phyloP scores from a whole-genome alignment of 1,284 basidiomycete species.

The Ceratobasidium sp. region DNA sequence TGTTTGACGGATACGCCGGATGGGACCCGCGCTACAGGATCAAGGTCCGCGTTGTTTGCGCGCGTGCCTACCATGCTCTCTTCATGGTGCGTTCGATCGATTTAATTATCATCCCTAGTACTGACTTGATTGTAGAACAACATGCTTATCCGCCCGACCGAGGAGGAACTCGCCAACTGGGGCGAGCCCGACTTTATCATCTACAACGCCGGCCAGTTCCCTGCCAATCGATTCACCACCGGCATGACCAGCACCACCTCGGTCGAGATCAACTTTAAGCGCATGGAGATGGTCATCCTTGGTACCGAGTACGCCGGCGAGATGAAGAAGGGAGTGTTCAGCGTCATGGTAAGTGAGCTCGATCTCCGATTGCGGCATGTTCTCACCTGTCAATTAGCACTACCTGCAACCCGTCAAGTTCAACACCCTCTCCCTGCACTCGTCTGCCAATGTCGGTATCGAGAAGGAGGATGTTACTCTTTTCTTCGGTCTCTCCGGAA shows the following conservation, averaged over 20 bases:
- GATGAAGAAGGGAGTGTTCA: constrained; percentile 99
- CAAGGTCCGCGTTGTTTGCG: constrained; percentile 99
- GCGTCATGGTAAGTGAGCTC: constrained; percentile 81
- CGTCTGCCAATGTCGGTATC: constrained; percentile 97
- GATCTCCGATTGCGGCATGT: constrained; percentile 4
- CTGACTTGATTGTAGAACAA: constrained; percentile 74
- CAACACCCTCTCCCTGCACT: constrained; percentile 97
- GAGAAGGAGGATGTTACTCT: constrained; percentile 92
- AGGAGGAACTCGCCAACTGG: constrained; percentile 93
- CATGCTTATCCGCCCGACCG: constrained; percentile 98
- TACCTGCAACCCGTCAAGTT: constrained; percentile 99
- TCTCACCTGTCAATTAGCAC: constrained; percentile 64
- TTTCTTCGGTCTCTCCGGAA: constrained; percentile 99
- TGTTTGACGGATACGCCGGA: constrained; percentile 97
- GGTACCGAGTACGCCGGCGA: constrained; percentile 99
- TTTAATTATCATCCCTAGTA: constrained; percentile 16
- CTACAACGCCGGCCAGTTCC: constrained; percentile 99
- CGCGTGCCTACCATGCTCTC: constrained; percentile 97
- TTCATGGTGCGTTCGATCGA: constrained; percentile 84
- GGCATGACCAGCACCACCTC: constrained; percentile 99
- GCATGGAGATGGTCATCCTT: constrained; percentile 99
- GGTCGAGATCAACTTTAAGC: constrained; percentile 99
- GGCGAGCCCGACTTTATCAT: constrained; percentile 99
- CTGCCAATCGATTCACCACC: constrained; percentile 99
- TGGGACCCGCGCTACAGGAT: constrained; percentile 99